A percentile compares a stretch with the other conserved stretches of the same genome.
Conservation (phyloP, 345 rosid species). For the Syzygium grande region DNA sequence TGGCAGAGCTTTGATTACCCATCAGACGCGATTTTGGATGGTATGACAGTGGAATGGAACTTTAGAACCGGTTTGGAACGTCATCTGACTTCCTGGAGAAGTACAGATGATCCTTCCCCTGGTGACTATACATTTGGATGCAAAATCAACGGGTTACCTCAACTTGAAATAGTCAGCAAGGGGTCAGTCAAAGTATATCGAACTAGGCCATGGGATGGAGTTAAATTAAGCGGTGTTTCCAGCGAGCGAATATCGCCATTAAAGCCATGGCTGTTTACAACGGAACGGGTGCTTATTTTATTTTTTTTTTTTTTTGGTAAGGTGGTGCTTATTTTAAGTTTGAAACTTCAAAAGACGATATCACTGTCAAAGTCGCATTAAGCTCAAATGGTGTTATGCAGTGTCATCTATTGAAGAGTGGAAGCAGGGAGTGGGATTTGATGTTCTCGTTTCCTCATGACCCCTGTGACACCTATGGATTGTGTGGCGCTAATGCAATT, state of each 20-base stretch:
- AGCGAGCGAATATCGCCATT: not conserved
- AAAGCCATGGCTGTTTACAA: not conserved
- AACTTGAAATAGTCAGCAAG: not conserved
- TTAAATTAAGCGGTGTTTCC: slow-evolving; percentile 5
- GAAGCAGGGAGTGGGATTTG: not conserved
- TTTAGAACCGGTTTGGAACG: not conserved
- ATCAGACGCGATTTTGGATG: slow-evolving; percentile 19
- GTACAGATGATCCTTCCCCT: slow-evolving; percentile 9
- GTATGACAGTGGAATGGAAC: slow-evolving; percentile 15
- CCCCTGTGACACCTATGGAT: not conserved
- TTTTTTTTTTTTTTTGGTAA: too few species aligned
- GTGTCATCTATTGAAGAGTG: not conserved
- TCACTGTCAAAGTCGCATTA: not conserved
- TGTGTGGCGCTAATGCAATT: not conserved
- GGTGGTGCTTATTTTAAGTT: slow-evolving; percentile 13
- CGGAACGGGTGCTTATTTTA: slow-evolving; percentile 7
- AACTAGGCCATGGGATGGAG: slow-evolving; percentile 31
- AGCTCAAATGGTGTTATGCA: not conserved
- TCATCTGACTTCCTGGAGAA: slow-evolving; percentile 16
- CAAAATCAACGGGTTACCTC: slow-evolving; percentile 12
- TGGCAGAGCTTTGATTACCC: slow-evolving; percentile 34
- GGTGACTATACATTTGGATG: slow-evolving; percentile 7
- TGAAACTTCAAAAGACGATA: not conserved
- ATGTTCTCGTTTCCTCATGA: not conserved
- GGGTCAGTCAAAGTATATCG: not conserved